phyloP scores from a whole-genome alignment of 768 basidiomycete genomes.

The Coprinopsis strossmayeri region DNA sequence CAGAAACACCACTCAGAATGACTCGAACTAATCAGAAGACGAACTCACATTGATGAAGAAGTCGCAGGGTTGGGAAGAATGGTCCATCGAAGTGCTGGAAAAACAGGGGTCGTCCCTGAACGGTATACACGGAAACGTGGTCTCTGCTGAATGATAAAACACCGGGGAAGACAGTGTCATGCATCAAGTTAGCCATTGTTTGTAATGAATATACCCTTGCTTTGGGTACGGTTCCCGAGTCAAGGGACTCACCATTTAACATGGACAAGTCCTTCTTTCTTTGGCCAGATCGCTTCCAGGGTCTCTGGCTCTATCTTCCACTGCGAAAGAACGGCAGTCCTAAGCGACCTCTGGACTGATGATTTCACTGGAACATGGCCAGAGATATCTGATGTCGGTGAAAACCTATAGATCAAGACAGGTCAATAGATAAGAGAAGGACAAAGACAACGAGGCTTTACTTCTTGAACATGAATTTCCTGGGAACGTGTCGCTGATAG shows the following conservation, averaged over 20 bases:
- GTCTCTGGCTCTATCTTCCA: conserved; percentile 77
- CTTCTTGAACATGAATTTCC: conserved; percentile 10
- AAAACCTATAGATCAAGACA: conserved; percentile 42
- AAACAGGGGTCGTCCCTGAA: conserved; percentile 82
- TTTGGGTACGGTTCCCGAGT: conserved; percentile 2
- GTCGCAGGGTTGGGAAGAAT: conserved; percentile 78
- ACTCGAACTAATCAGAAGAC: conserved; percentile 4
- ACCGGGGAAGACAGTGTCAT: conserved; percentile 10
- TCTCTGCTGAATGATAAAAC: conserved; percentile 81
- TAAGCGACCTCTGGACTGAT: conserved; percentile 87
- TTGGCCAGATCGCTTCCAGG: conserved; percentile 93
- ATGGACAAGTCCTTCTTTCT: conserved; percentile 91
- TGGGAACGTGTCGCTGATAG: not conserved
- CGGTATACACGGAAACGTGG: conserved; percentile 87
- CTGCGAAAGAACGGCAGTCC: conserved; percentile 71
- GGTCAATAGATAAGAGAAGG: not conserved
- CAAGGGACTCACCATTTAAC: conserved; percentile 79
- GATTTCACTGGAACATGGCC: conserved; percentile 90
- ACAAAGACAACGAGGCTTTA: not conserved
- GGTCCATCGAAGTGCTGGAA: conserved; percentile 98
- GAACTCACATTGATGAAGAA: conserved; percentile 88
- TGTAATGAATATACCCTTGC: not conserved
- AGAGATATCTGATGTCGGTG: conserved; percentile 72
- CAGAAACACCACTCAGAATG: conserved; percentile 1
- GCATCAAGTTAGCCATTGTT: not conserved